Evolutionary conservation across 2,329 filamentous ascomycete species (phyloP), one percentile per base, ranked within the genome.

Genomic region (Claviceps paspali): DNA sequence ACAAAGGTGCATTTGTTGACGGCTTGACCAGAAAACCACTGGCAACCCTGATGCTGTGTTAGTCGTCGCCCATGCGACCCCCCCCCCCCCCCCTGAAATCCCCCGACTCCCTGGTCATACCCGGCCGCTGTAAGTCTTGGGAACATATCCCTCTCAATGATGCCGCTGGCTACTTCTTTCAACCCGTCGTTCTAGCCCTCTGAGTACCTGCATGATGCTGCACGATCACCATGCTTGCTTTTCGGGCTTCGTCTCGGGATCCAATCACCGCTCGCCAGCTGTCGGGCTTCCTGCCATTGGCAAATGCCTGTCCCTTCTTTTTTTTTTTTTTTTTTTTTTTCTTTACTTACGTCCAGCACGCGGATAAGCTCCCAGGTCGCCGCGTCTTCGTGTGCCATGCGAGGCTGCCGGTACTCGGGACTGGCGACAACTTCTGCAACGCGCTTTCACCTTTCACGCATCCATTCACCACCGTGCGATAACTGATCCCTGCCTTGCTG

Each of bases 191-290:
- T 19, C 19, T 27, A 24, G 15, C 21, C 33, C 33, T 18, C 11
- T 15, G 9, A 19, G 9, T 24, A 28, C 24, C 26, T 35, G 32
- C 38, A 27, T 33, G 3, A 18, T 39, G 17, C 26, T 35, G 32
- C 38, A 27, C 38, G 3, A 18, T 39, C 15, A 36, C 19, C 29
- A 23, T 28, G 29, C 26, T 23, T 28, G 29, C 26, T 23, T 15
- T 29, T 15, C 18, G 21, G 24, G 17, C 27, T 36, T 31, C 28
- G 21, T 18, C 24, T 30, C 18, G 31, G 30, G 31, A 33, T 30
- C 39, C 39, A 41, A 41, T 36, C 39, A 39, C 22, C 35, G 19
- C 29, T 22, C 33, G 29, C 33, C 39, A 41, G 39, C 36, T 41
- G 36, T 38, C 29, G 31, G n/a, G 22, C 29, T 22, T 29, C 14